phyloP scores from a whole-genome alignment of 306 rosid genomes.

The Malus fusca region DNA sequence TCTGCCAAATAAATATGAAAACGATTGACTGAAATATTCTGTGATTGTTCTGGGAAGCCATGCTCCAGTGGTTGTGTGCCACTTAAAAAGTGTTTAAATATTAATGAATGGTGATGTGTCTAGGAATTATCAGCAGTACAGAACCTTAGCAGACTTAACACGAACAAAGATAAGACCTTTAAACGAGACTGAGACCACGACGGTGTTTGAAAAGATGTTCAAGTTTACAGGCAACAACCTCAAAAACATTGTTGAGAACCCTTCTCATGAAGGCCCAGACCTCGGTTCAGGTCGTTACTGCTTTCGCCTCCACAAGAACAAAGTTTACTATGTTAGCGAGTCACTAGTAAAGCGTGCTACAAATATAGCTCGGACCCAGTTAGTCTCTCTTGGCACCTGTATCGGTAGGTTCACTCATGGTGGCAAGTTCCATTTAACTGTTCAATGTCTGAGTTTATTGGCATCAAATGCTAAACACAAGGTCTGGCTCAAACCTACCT shows the following conservation, averaged over 20 bases:
- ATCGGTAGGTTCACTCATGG: slow-evolving; percentile 85
- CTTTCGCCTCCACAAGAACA: slow-evolving; percentile 83
- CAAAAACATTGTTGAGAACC: slow-evolving; percentile 75
- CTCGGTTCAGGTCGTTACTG: slow-evolving; percentile 68
- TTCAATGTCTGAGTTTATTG: slow-evolving; percentile 48
- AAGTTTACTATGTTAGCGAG: slow-evolving; percentile 63
- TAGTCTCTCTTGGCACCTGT: slow-evolving; percentile 72
- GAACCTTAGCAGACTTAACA: background rate
- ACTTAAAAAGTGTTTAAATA: background rate
- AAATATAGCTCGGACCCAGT: slow-evolving; percentile 51
- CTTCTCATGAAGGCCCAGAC: slow-evolving; percentile 84
- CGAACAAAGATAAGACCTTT: slow-evolving; percentile 57
- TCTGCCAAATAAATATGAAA: background rate
- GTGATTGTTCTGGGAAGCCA: background rate
- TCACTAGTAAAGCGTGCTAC: slow-evolving; percentile 84
- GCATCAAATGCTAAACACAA: slow-evolving; percentile 82
- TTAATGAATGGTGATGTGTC: background rate
- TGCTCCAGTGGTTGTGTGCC: background rate
- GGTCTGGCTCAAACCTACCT: slow-evolving; percentile 90
- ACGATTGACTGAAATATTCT: background rate
- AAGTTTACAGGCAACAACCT: slow-evolving; percentile 86
- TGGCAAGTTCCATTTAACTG: slow-evolving; percentile 74
- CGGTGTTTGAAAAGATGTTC: slow-evolving; percentile 75
- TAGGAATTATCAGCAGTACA: background rate
- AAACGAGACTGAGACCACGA: slow-evolving; percentile 69